A percentile compares a stretch with the other conserved stretches of the same genome.
Evolutionary conservation across 2,329 filamentous ascomycete genomes (phyloP).

Genomic region (Raffaelea ambrosiae): DNA sequence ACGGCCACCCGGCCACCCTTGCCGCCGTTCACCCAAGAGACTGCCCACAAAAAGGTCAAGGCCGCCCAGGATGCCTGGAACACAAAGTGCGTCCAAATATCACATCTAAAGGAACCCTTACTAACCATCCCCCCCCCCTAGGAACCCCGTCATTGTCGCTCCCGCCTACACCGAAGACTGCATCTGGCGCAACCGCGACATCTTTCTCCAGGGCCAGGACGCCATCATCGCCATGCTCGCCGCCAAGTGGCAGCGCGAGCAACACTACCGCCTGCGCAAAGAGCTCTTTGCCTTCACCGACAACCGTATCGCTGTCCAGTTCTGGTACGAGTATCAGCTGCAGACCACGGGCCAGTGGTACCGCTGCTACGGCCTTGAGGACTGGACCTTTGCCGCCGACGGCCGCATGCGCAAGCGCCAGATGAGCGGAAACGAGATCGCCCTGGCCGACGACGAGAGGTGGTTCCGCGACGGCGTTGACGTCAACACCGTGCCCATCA

Average conservation of each 20-base stretch:
- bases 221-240: constrained; percentile 61
- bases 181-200: constrained; percentile 71
- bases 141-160: constrained; percentile 56
- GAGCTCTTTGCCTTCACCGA: constrained; percentile 72
- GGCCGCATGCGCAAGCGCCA: constrained; percentile 65
- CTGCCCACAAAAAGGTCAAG: constrained; percentile 70
- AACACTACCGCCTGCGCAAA: constrained; percentile 67
- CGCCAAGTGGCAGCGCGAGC: constrained; percentile 66
- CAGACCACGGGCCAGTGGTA: constrained; percentile 66
- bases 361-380: constrained; percentile 77
- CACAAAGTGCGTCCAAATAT: constrained; percentile 45
- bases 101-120: not conserved
- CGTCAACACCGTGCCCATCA: constrained; percentile 57
- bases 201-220: constrained; percentile 60
- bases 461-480: constrained; percentile 66
- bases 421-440: constrained; percentile 69
- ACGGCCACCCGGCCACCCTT: constrained; percentile 2
- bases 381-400: constrained; percentile 66
- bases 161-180: constrained; percentile 67
- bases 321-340: constrained; percentile 71
- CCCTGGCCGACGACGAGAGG: constrained; percentile 50
- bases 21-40: constrained; percentile 58
- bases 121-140: constrained; percentile 20
- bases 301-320: constrained; percentile 74
- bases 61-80: constrained; percentile 81